These are phyloP conservation scores for Suillus lakei DNA, from an alignment of 768 basidiomycete genomes.

Conservation along the genomic window DNA sequence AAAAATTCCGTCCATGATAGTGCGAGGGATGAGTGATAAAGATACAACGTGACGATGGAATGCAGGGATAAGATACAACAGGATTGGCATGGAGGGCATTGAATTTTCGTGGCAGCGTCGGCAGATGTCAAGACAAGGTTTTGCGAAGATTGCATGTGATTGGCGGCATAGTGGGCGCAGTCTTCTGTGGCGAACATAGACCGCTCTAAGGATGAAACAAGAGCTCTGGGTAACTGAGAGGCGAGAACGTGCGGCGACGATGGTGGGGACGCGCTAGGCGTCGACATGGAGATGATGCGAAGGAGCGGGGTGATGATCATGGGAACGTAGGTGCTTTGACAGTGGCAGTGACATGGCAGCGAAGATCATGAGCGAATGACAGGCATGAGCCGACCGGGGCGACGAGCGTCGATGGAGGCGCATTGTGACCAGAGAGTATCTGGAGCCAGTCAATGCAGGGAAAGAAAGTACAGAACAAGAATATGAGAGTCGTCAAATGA, in stretches of 20 bases:
- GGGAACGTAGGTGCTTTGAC: background rate
- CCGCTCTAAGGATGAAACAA: background rate
- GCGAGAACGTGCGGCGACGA: background rate
- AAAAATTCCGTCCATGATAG: slow-evolving; percentile 20
- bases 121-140: slow-evolving; percentile 7
- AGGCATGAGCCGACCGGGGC: background rate
- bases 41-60: slow-evolving; percentile 34
- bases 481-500: background rate
- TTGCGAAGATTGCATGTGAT: background rate
- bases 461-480: background rate
- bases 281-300: slow-evolving; percentile 5
- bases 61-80: slow-evolving; percentile 32
- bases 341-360: background rate
- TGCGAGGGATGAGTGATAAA: slow-evolving; percentile 36
- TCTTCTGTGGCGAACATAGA: background rate
- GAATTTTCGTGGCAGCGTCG: slow-evolving; percentile 29
- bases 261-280: background rate
- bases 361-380: background rate
- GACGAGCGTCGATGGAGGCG: background rate
- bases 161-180: slow-evolving; percentile 7
- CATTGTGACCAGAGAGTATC: background rate
- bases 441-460: background rate
- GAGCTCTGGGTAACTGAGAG: slow-evolving; percentile 8
- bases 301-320: background rate
- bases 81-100: slow-evolving; percentile 31